Base-by-base conservation (phyloP, 2,329 filamentous ascomycete genomes). In the Paecilomyces sp. region DNA sequence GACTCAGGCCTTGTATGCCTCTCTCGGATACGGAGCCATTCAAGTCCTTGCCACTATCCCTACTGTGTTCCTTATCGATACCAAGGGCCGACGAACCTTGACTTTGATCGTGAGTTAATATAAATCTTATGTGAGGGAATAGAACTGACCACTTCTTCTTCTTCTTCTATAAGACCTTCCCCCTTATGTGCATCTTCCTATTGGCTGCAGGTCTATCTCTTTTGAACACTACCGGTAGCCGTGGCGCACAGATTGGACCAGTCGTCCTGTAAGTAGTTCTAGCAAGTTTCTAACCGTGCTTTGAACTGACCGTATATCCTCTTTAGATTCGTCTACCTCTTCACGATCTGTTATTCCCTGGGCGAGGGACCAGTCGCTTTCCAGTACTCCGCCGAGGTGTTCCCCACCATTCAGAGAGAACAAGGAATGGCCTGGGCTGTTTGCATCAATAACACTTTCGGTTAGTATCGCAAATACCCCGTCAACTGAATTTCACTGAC, bases 1-100 rank as follows among this genome's bases (percentile, higher is more conserved):
- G 80, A 2, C 72, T 73, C 5, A 33, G 31, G 83, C 85, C 0
- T 76, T 88, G 1, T 74, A 76, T 11, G 83, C 83, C 1, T 87
- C 84, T 1, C 76, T 87, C 3, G 85, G 85, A 2, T 80, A 86
- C 53, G 85, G 85, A 0, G 75, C 86, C 56, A 81, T 88, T 67
- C 88, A 88, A 68, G 88, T 83, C 75, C 69, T 88, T 36, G 87
- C 87, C 62, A 85, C 85, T 15, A 75, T 87, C 12, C 84, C 84
- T 0, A 85, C 85, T 3, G 74, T 88, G 54, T 86, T 84, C 68
- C 88, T 85, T 5, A 89, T 89, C 63, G 87, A 90, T 67, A 87
- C 82, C 0, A 88, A 86, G 60, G 87, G 87, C 6, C 82, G 87
- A 3, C 80, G 87, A 33, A 33, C 31, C 31, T 33, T 33, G 11